Evolutionary conservation across 2,329 filamentous ascomycete genomes (phyloP).

Genomic region (Talaromyces rugulosus): DNA sequence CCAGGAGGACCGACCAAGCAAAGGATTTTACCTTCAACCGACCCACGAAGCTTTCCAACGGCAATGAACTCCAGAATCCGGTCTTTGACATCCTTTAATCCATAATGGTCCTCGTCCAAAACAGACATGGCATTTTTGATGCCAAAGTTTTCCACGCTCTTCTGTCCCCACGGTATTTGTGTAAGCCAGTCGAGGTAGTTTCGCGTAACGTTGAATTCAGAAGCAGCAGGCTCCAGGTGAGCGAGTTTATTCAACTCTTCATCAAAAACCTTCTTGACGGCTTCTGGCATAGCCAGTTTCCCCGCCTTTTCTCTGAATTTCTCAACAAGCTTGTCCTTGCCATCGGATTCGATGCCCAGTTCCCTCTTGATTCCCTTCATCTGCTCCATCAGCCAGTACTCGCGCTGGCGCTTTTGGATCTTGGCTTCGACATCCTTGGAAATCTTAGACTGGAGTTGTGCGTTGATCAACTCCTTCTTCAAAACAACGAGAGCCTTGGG

Average conservation of each 20-base stretch:
- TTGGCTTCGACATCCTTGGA: slow-evolving; percentile 96
- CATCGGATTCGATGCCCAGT: slow-evolving; percentile 92
- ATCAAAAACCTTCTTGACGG: slow-evolving; percentile 95
- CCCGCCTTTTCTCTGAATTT: slow-evolving; percentile 94
- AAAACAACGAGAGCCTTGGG: slow-evolving; percentile 87
- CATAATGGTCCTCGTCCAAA: slow-evolving; percentile 93
- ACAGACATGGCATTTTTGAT: slow-evolving; percentile 88
- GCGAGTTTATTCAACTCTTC: slow-evolving; percentile 97
- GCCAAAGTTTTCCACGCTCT: slow-evolving; percentile 93
- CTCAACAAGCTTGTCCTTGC: slow-evolving; percentile 96
- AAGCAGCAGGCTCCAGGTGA: slow-evolving; percentile 90
- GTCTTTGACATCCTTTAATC: slow-evolving; percentile 96
- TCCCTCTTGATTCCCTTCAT: slow-evolving; percentile 98
- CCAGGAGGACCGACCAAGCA: slow-evolving; percentile 96
- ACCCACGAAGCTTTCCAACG: slow-evolving; percentile 92
- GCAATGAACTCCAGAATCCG: slow-evolving; percentile 98
- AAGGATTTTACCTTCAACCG: slow-evolving; percentile 95
- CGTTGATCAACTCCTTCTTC: slow-evolving; percentile 98
- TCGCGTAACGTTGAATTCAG: slow-evolving; percentile 96
- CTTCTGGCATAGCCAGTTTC: slow-evolving; percentile 94
- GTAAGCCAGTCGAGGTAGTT: slow-evolving; percentile 99
- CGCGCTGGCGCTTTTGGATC: slow-evolving; percentile 93
- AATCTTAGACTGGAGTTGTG: slow-evolving; percentile 93
- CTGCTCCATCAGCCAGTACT: slow-evolving; percentile 99
- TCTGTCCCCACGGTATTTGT: slow-evolving; percentile 94